phyloP scores from a whole-genome alignment of 331 rosid genomes.

The Dryas integrifolia region DNA sequence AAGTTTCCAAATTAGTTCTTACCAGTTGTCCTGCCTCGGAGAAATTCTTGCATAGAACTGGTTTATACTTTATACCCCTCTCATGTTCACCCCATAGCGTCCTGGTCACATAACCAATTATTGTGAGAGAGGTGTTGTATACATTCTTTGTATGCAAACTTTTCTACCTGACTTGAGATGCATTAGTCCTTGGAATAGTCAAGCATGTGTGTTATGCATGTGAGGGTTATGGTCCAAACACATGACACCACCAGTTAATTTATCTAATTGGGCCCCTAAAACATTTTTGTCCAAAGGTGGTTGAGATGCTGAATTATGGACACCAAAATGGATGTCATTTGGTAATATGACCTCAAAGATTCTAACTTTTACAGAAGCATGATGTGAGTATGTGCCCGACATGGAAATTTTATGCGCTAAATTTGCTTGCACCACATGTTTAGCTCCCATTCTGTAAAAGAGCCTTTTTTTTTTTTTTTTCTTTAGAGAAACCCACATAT shows the following conservation, averaged over 20 bases:
- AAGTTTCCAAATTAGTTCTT: background rate
- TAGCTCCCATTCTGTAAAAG: background rate
- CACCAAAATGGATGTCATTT: background rate
- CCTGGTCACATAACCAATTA: background rate
- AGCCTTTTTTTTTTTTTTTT: background rate
- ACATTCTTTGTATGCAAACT: background rate
- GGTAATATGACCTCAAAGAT: background rate
- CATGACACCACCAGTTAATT: background rate
- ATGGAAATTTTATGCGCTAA: background rate
- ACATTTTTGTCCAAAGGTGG: background rate
- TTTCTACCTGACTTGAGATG: background rate
- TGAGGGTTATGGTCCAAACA: background rate
- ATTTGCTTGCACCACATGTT: background rate
- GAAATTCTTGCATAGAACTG: background rate
- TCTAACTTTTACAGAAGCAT: constrained; percentile 8
- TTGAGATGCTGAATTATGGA: background rate
- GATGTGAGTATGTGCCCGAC: background rate
- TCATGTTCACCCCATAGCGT: background rate
- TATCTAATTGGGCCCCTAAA: background rate
- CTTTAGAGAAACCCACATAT: background rate
- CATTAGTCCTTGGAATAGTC: background rate
- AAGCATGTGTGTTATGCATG: background rate
- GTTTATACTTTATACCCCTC: background rate
- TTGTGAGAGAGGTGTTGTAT: background rate
- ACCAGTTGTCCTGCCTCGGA: background rate